A percentile compares a stretch with the other conserved stretches of the same genome.
phyloP scores from a whole-genome alignment of 768 basidiomycete genomes.

The Lactifluus volemus region DNA sequence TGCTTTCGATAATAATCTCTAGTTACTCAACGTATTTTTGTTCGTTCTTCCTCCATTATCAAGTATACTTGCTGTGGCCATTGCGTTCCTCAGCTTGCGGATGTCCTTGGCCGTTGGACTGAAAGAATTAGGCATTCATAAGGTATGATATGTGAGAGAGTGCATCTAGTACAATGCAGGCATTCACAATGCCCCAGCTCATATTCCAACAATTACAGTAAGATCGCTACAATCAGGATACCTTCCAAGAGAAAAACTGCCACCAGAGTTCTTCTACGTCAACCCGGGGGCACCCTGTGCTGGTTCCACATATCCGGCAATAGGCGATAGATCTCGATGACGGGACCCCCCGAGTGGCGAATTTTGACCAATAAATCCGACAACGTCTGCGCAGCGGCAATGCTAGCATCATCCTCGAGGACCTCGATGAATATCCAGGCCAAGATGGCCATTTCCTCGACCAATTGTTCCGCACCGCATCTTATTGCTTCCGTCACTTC shows the following conservation, averaged over 20 bases:
- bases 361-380: neutral
- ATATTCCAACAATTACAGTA: neutral
- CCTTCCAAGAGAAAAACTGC: neutral
- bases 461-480: neutral
- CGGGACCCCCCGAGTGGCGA: neutral
- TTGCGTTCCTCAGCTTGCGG: too few relatives aligned
- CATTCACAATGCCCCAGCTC: too few relatives aligned
- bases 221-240: neutral
- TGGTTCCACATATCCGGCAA: neutral
- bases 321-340: neutral
- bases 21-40: neutral
- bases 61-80: too few relatives aligned
- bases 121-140: too few relatives aligned
- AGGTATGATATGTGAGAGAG: too few relatives aligned
- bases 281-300: neutral
- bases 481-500: neutral
- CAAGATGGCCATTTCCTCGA: neutral
- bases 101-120: too few relatives aligned
- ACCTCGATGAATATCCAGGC: neutral
- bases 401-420: neutral
- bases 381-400: neutral
- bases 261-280: neutral
- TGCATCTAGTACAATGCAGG: too few relatives aligned
- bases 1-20: neutral
- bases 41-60: too few relatives aligned